Evolutionary conservation across 2,329 filamentous ascomycete genomes (phyloP), one percentile per base, ranked within the genome.

Genomic region (Verticillium nubilum): DNA sequence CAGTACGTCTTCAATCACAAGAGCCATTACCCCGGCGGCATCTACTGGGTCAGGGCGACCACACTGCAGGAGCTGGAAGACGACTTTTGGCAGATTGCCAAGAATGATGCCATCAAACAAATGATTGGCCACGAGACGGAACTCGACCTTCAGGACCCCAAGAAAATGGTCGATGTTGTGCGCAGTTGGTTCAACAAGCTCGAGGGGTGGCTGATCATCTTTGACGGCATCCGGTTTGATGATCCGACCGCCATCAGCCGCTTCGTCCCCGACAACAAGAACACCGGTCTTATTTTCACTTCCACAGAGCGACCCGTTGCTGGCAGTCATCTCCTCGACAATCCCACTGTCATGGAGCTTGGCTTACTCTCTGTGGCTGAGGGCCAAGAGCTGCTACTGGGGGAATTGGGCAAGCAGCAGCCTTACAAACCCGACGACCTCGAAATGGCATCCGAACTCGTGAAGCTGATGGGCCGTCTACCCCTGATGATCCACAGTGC

Each of bases 21-120:
- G 35, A 72, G 78, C 4, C 75, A 83, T 61, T 90, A 87, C 64
- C 80, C 83, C 0, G 86, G 86, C 1, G 88, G 88, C 1, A 78
- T 89, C 52, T 91, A 88, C 69, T 91, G 88, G 88, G 79, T 90
- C 17, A 80, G 86, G 55, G 84, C 86, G 9, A 87, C 85, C 63
- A 84, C 82, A 1, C 68, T 77, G 3, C 74, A 83, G 57, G 85
- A 87, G 56, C 76, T 85, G 33, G 81, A 81, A 57, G 82, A 84
- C 54, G 84, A 84, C 31, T 90, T 83, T 67, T 87, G 85, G 82
- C 82, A 86, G 55, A 87, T 90, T 62, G 86, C 85, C 1, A 82
- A 82, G 67, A 81, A 80, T 15, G 81, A 80, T 17, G 79, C 78
- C 1, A 67, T 85, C 25, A 76, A 76, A 25, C 79, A 79, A 42